Conservation (phyloP, 2,329 filamentous ascomycete genomes). For the Aspergillus sp. region DNA sequence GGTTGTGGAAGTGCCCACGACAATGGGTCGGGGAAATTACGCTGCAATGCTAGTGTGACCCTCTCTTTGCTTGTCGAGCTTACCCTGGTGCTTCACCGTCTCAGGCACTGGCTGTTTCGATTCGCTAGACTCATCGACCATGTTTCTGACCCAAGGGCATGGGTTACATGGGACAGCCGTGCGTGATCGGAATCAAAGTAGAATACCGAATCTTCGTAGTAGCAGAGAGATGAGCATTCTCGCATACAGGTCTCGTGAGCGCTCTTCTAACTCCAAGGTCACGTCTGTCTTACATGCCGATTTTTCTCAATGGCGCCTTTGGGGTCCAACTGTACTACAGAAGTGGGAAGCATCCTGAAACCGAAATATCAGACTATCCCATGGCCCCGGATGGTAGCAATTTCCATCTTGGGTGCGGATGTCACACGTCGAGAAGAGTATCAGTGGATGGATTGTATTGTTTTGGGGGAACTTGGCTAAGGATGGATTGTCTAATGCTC, state of each 20-base stretch:
- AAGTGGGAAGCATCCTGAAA: background rate
- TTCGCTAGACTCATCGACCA: background rate
- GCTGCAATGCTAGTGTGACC: slow-evolving; percentile 1
- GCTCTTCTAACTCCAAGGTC: background rate
- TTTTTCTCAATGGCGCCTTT: background rate
- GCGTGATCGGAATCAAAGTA: slow-evolving; percentile 4
- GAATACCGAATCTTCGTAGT: slow-evolving; percentile 10
- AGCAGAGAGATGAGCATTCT: slow-evolving; percentile 13
- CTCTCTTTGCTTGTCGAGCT: background rate
- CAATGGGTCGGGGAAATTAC: background rate
- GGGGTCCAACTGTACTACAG: background rate
- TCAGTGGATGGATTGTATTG: background rate
- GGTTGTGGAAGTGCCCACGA: background rate
- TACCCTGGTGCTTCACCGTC: too few species aligned
- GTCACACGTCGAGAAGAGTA: background rate
- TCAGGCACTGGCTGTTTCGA: background rate
- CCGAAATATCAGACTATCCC: background rate
- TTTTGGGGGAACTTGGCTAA: background rate
- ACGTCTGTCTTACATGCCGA: background rate
- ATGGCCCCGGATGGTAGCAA: background rate
- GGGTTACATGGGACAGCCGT: background rate
- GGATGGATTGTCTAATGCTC: background rate
- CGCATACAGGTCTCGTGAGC: slow-evolving; percentile 13
- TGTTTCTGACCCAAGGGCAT: background rate
- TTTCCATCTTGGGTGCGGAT: background rate